Base-by-base conservation (phyloP, 768 basidiomycete species). In the Pulveroboletus sp. region DNA sequence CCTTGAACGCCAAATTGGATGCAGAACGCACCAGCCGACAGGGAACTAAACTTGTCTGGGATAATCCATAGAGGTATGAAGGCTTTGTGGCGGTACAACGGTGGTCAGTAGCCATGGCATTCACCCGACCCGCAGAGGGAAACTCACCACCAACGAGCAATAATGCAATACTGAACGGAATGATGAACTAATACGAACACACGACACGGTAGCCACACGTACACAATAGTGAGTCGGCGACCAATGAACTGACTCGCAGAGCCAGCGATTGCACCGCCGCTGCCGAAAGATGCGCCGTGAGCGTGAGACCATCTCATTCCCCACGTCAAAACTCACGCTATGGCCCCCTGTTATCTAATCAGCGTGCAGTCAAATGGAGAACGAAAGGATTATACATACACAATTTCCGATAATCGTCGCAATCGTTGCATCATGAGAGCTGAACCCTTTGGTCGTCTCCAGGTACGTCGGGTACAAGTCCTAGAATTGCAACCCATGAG, bases 1-100 rank as follows among this genome's bases (percentile, higher is more conserved):
- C 90, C 91, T 63, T 95, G 92, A 2, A 94, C 89, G 45, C 89
- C 89, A 55, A 89, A 81, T 59, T 93, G 90, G 30, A 92, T 70
- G 57, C 79, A 91, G 70, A 95, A 95, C 6, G 90, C 92, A 4
- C 89, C 91, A 0, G 89, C 89, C 0, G 88, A 57, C 6, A 95
- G 82, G 1, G 72, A 76, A 14, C 76, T 63, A 68, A 93, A 93
- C 1, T 71, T 64, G 9, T 65, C 65, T 6, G 93, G 93, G 3
- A 95, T 50, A 51, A 91, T 88, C 93, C 91, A 94, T 1, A 93
- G 71, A 0, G 86, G 86, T 61, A 89, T 89, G 68, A 81, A 81
- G 11, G 61, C 74, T 63, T 47, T 47, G 37, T 2, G 7, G 14
- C 15, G 11, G 47, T 24, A 18, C 2, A 38, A 11, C 8, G 17